These are phyloP conservation scores for Kuraishia piskuri DNA, from an alignment of 805 yeast species.

Conservation along the genomic window DNA sequence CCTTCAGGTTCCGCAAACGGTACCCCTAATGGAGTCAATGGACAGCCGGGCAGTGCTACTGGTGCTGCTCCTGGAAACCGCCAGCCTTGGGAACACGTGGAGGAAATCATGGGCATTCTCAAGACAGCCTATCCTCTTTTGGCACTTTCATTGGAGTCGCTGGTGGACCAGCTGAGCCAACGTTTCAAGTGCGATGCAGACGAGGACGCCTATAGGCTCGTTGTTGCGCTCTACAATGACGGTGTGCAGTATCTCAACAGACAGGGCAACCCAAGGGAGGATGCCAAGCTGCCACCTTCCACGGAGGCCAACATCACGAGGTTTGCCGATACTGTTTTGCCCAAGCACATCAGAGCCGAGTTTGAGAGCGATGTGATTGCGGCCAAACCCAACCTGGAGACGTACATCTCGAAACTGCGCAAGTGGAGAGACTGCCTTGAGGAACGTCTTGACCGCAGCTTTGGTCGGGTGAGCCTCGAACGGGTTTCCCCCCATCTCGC, in stretches of 20 bases:
- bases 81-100: conserved; percentile 91
- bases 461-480: conserved; percentile 74
- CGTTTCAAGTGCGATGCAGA: conserved; percentile 90
- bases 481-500: conserved; percentile 90
- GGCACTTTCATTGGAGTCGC: conserved; percentile 86
- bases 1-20: not conserved
- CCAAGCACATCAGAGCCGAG: conserved; percentile 79
- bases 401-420: conserved; percentile 73
- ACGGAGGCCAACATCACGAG: conserved; percentile 83
- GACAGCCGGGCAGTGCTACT: no score
- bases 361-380: conserved; percentile 87
- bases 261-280: conserved; percentile 78
- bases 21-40: no score
- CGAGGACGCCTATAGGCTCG: conserved; percentile 91
- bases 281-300: conserved; percentile 80
- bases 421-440: conserved; percentile 92
- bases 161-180: conserved; percentile 92
- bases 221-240: conserved; percentile 87
- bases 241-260: conserved; percentile 88
- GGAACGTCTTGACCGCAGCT: conserved; percentile 81
- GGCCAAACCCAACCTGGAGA: conserved; percentile 81
- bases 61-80: conserved; percentile 25
- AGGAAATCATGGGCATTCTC: conserved; percentile 86
- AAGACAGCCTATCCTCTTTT: conserved; percentile 94
- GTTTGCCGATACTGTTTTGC: conserved; percentile 89